phyloP scores from a whole-genome alignment of 108 stramenopile genomes.

The Pelagomonas calceolata region DNA sequence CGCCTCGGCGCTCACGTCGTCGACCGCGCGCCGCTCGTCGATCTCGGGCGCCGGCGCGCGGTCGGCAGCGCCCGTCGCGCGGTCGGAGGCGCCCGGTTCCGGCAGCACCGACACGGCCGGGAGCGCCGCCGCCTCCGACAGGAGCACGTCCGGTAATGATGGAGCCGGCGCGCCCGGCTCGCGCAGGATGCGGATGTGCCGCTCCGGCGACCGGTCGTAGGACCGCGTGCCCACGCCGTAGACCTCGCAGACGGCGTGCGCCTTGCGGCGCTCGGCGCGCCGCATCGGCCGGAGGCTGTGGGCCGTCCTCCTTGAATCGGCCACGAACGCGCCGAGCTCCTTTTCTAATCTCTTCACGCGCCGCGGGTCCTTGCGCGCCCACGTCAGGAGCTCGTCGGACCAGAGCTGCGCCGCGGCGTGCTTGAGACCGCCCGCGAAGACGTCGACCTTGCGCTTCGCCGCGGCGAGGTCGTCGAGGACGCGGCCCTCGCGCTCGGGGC shows the following conservation, averaged over 20 bases:
- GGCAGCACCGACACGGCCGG: too few relatives aligned
- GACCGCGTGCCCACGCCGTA: background rate
- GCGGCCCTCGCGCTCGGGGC: too few relatives aligned
- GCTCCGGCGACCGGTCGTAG: background rate
- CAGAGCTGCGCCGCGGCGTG: background rate
- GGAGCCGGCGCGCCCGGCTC: background rate
- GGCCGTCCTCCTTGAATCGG: background rate
- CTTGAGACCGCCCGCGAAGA: background rate
- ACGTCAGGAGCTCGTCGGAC: background rate
- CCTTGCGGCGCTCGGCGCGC: background rate
- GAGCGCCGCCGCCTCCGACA: background rate
- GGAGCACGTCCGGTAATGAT: background rate
- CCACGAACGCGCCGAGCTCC: background rate
- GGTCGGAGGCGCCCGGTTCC: too few relatives aligned
- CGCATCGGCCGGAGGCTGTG: background rate
- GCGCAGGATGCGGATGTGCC: background rate
- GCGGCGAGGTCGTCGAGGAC: too few relatives aligned
- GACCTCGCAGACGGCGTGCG: background rate
- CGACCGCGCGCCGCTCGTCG: too few relatives aligned
- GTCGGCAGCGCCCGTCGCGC: too few relatives aligned
- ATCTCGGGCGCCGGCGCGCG: too few relatives aligned
- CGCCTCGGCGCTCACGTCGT: too few relatives aligned
- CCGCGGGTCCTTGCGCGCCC: background rate
- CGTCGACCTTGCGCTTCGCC: background rate
- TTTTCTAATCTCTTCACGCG: background rate